phyloP scores from a whole-genome alignment of 2,329 filamentous ascomycete genomes.

The Cadophora sp. region DNA sequence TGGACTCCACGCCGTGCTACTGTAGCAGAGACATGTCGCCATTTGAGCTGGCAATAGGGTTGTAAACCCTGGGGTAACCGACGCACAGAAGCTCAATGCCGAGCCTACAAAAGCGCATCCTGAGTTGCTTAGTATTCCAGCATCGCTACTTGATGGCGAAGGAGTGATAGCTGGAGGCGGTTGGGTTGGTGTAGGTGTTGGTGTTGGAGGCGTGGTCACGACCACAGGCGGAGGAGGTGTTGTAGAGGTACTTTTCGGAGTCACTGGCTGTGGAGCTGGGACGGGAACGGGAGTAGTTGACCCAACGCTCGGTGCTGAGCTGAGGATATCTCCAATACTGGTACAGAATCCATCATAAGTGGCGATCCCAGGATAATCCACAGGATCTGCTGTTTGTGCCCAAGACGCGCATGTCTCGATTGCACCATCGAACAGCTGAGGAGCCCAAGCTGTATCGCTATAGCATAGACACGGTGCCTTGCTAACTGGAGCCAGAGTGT shows the following conservation, averaged over 20 bases:
- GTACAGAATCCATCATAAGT: slow-evolving; percentile 28
- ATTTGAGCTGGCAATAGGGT: slow-evolving; percentile 17
- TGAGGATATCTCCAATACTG: slow-evolving; percentile 6
- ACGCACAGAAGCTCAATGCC: slow-evolving; percentile 26
- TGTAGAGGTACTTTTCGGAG: not conserved
- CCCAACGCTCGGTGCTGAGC: not conserved
- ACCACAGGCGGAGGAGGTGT: not conserved
- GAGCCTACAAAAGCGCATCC: slow-evolving; percentile 14
- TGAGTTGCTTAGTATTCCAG: not conserved
- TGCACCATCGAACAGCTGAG: slow-evolving; percentile 30
- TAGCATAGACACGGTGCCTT: slow-evolving; percentile 18
- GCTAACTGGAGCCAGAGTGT: not conserved
- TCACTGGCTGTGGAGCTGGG: slow-evolving; percentile 1
- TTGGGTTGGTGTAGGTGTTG: slow-evolving; percentile 3
- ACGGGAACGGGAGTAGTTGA: not conserved
- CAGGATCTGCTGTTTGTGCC: slow-evolving; percentile 22
- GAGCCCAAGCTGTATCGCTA: slow-evolving; percentile 19
- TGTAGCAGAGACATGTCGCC: slow-evolving; percentile 37
- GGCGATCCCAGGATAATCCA: slow-evolving; percentile 18
- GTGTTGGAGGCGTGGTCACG: not conserved
- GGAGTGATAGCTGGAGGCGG: slow-evolving; percentile 3
- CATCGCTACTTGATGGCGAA: slow-evolving; percentile 5
- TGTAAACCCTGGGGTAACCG: slow-evolving; percentile 28
- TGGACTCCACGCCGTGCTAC: slow-evolving; percentile 27
- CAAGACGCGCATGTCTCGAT: slow-evolving; percentile 29